Conservation (phyloP, 352 stramenopile genomes). For the Phytophthora palmivora region DNA sequence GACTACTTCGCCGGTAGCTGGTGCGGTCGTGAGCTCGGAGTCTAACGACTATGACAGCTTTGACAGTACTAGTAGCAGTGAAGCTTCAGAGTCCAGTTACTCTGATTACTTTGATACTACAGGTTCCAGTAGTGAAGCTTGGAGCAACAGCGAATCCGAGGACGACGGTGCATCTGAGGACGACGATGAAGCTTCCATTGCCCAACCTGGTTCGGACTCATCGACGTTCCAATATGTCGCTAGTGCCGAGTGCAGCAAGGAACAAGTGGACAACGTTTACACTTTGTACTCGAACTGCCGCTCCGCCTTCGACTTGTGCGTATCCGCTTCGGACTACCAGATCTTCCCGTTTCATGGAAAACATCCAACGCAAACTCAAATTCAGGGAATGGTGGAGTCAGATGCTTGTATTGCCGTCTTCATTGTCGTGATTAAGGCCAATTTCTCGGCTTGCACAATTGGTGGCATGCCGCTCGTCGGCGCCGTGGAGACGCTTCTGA, state of each 20-base stretch:
- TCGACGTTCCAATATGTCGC: slow-evolving; percentile 52
- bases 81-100: not conserved
- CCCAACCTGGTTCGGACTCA: slow-evolving; percentile 49
- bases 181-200: slow-evolving; percentile 27
- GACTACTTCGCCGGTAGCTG: not conserved
- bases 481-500: slow-evolving; percentile 63
- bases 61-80: slow-evolving; percentile 1
- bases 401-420: slow-evolving; percentile 63
- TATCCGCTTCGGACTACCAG: slow-evolving; percentile 58
- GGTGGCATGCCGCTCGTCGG: slow-evolving; percentile 56
- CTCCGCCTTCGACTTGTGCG: slow-evolving; percentile 63
- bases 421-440: slow-evolving; percentile 54
- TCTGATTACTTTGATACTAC: not conserved
- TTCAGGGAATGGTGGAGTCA: slow-evolving; percentile 57
- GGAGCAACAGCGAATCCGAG: not conserved
- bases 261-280: slow-evolving; percentile 52
- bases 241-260: slow-evolving; percentile 47
- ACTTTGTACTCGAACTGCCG: slow-evolving; percentile 67
- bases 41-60: slow-evolving; percentile 1
- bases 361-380: slow-evolving; percentile 55
- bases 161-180: not conserved
- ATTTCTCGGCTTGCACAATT: slow-evolving; percentile 61
- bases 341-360: slow-evolving; percentile 65
- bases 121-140: not conserved
- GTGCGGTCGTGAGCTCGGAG: not conserved